A percentile compares a stretch with the other conserved stretches of the same genome.
phyloP scores from a whole-genome alignment of 139 green algal genomes.

The Asterochloris erici region DNA sequence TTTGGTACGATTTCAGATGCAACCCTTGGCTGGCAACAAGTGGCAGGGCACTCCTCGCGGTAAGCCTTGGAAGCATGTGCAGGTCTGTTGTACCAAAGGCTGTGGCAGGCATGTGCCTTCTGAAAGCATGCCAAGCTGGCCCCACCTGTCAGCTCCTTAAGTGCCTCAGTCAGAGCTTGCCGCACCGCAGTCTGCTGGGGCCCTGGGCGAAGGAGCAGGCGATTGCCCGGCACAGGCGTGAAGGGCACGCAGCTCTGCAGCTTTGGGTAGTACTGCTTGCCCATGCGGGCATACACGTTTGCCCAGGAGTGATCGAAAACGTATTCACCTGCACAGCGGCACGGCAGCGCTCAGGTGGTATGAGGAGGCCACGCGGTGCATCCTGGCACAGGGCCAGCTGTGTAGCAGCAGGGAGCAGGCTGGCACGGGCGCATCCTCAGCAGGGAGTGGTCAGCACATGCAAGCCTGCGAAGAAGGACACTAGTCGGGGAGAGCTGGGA shows the following conservation, averaged over 20 bases:
- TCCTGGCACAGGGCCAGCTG: too few species aligned
- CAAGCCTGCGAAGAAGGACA: too few species aligned
- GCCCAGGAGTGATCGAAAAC: conserved; percentile 74
- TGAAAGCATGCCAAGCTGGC: too few species aligned
- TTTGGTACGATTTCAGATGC: not conserved
- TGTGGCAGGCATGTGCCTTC: too few species aligned
- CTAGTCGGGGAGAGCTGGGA: too few species aligned
- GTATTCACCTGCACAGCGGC: too few species aligned
- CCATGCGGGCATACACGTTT: conserved; percentile 12
- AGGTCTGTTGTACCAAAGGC: too few species aligned
- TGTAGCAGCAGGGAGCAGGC: too few species aligned
- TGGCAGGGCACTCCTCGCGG: not conserved
- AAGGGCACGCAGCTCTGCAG: conserved; percentile 88
- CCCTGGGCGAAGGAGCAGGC: conserved; percentile 46
- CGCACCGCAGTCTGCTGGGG: conserved; percentile 24
- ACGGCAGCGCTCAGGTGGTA: too few species aligned
- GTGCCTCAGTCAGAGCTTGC: conserved; percentile 35
- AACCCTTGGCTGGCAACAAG: not conserved
- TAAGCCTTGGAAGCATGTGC: not conserved
- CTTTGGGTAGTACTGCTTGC: conserved; percentile 85
- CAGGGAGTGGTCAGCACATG: too few species aligned
- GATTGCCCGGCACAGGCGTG: conserved; percentile 73
- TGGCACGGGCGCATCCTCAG: too few species aligned
- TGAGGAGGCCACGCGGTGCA: too few species aligned
- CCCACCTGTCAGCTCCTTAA: conserved; percentile 37